Base-by-base conservation (phyloP, 441 rosid genomes). In the Corymbia citriodora region DNA sequence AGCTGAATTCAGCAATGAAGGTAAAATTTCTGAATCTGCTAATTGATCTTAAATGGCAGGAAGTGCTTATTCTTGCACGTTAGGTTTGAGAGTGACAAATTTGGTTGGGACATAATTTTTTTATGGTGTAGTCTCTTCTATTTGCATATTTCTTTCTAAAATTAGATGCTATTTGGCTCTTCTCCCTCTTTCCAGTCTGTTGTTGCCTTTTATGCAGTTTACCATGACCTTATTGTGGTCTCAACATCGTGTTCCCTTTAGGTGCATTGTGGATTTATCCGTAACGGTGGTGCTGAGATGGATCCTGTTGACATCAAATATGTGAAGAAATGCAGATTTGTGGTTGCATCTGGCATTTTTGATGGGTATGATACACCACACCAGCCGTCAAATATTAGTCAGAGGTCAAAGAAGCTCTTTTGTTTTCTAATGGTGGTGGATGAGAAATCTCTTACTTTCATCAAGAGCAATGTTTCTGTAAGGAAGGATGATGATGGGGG, bases 361-460 rank as follows among this genome's bases (percentile, higher is more conserved):
- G 99, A 98, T 90, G 99, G 98, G 59, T 98, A 98, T 90, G 99
- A 98, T 91, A 90, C 93, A 90, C 99, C 99, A 36, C 97, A 97
- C 92, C 99, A 97, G 93, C 99, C 99, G 52, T 93, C 98, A 54
- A 96, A 97, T 91, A 92, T 97, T 92, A 98, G 99, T 68, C 50
- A 89, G 13, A 97, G 96, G 89, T 98, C 99, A 31, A 94, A 92
- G 94, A 92, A 93, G 81, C 97, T 97, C 89, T 98, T 98, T 93
- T 97, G 99, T 91, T 98, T 98, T 92, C 96, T 97, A 40, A 97
- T 98, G 98, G 97, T 92, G 90, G 97, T 97, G 85, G 99, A 97
- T 92, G 96, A 96, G 94, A 95, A 92, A 70, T 96, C 99, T 88
- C 95, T 96, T 53, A 48, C 93, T 83, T 97, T 97, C 93, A 93